phyloP scores from a whole-genome alignment of 176 grass and related monocot genomes.

The Bromus sterilis region DNA sequence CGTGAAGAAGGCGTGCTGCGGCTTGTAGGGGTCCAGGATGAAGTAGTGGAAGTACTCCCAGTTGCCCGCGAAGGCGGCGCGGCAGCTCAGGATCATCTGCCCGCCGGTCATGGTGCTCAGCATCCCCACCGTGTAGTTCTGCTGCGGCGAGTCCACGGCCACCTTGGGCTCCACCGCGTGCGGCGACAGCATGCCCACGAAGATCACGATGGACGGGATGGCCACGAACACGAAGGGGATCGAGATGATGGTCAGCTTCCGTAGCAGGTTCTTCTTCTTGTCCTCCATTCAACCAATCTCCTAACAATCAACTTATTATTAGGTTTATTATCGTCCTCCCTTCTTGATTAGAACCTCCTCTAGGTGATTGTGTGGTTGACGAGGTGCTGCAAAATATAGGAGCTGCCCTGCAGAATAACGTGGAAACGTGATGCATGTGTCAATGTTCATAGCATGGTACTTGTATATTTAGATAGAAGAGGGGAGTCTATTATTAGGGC shows the following conservation, averaged over 20 bases:
- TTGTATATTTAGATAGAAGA: constrained; percentile 1
- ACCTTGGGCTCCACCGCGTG: constrained; percentile 24
- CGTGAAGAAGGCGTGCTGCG: constrained; percentile 41
- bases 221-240: constrained; percentile 55
- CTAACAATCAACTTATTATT: not conserved
- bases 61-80: constrained; percentile 30
- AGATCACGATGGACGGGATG: constrained; percentile 38
- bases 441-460: not conserved
- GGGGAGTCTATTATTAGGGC: not conserved
- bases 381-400: not conserved
- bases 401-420: not conserved
- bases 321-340: not conserved
- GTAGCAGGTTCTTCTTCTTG: constrained; percentile 34
- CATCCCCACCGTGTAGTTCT: constrained; percentile 48
- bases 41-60: constrained; percentile 63
- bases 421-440: not conserved
- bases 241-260: constrained; percentile 38
- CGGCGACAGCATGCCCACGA: constrained; percentile 27
- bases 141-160: not conserved
- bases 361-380: not conserved
- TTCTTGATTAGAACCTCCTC: not conserved
- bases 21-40: constrained; percentile 54
- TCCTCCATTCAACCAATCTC: constrained; percentile 15
- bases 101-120: constrained; percentile 52
- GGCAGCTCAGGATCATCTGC: constrained; percentile 58